Percentiles rank a stretch among this genome's conserved stretches.
phyloP scores from a whole-genome alignment of 2,329 filamentous ascomycete genomes.

The Alternaria novae-zelandiae region DNA sequence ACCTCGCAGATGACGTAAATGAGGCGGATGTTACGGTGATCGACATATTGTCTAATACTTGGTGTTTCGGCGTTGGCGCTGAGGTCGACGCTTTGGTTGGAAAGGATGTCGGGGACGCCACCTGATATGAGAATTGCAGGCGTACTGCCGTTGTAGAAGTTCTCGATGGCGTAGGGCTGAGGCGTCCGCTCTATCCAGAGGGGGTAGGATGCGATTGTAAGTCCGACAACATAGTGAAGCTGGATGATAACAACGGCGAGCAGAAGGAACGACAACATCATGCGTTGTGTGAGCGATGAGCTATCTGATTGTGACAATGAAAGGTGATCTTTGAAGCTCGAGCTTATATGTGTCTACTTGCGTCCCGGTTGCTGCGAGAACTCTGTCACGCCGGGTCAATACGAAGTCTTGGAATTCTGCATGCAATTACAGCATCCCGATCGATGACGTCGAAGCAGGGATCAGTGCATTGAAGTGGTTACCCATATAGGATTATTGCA shows the following conservation, averaged over 20 bases:
- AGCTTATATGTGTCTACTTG: background rate
- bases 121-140: background rate
- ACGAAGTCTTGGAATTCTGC: background rate
- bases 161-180: slow-evolving; percentile 31
- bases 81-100: slow-evolving; percentile 29
- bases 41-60: slow-evolving; percentile 30
- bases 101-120: slow-evolving; percentile 29
- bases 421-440: background rate
- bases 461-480: background rate
- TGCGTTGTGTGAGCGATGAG: background rate
- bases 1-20: slow-evolving; percentile 40
- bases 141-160: background rate
- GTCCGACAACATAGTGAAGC: background rate
- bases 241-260: background rate
- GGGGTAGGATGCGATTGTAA: slow-evolving; percentile 25
- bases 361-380: background rate
- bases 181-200: slow-evolving; percentile 37
- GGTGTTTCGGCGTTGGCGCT: slow-evolving; percentile 40
- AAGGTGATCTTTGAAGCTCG: background rate
- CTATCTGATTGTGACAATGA: background rate
- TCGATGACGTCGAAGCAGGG: background rate
- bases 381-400: background rate
- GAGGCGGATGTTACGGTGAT: slow-evolving; percentile 32
- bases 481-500: background rate
- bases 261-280: background rate